A percentile compares a stretch with the other conserved stretches of the same genome.
Evolutionary conservation across 1,139 yeast species (phyloP).

Genomic region (Kodamaea sp.): DNA sequence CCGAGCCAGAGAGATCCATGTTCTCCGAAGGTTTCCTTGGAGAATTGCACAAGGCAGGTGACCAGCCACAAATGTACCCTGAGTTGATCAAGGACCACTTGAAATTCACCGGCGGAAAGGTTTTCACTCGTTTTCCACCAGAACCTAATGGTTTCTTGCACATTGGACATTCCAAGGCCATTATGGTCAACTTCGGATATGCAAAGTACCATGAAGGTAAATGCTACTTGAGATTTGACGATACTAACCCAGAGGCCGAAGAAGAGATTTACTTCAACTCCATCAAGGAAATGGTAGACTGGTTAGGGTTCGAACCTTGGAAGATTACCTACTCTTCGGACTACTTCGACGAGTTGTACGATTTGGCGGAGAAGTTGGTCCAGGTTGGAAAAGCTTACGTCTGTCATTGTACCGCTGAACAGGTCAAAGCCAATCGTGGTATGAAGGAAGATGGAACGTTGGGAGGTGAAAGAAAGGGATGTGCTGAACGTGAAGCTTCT

Average conservation of each 20-base stretch:
- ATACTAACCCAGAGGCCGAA: slow-evolving; percentile 98
- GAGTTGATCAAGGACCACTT: slow-evolving; percentile 81
- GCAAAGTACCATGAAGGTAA: slow-evolving; percentile 84
- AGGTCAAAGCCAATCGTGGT: slow-evolving; percentile 89
- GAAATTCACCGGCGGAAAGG: slow-evolving; percentile 75
- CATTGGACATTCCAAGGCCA: slow-evolving; percentile 97
- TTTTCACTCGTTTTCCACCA: slow-evolving; percentile 95
- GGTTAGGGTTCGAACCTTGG: slow-evolving; percentile 95
- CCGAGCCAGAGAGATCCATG: slow-evolving; percentile 64
- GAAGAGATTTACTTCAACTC: slow-evolving; percentile 88
- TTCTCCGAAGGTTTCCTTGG: slow-evolving; percentile 95
- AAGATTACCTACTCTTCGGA: slow-evolving; percentile 94
- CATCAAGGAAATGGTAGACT: slow-evolving; percentile 77
- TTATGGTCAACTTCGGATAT: slow-evolving; percentile 93
- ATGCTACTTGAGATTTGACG: slow-evolving; percentile 93
- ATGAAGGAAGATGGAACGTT: slow-evolving; percentile 86
- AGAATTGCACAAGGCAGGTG: slow-evolving; percentile 93
- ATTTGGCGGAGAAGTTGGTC: slow-evolving; percentile 80
- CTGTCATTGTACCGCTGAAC: slow-evolving; percentile 91
- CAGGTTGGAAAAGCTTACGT: slow-evolving; percentile 75
- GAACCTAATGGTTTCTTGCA: slow-evolving; percentile 97
- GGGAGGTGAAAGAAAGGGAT: slow-evolving; percentile 88
- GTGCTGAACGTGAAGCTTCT: slow-evolving; percentile 70
- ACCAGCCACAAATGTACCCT: slow-evolving; percentile 86
- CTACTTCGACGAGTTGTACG: slow-evolving; percentile 86